Conservation (phyloP, 2,329 filamentous ascomycete genomes). For the Microsporum canis region DNA sequence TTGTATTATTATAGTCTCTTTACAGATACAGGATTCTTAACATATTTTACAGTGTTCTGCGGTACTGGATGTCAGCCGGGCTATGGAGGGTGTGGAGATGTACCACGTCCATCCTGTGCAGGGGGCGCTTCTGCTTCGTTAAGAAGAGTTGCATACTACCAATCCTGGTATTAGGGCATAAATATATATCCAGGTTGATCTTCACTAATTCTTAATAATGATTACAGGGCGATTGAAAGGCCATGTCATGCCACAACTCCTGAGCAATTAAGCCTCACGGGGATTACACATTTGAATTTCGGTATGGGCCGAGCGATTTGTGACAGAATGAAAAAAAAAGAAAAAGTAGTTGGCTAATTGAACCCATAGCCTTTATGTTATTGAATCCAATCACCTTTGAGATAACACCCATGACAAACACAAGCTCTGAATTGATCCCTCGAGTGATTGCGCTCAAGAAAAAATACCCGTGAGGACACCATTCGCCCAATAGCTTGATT, state of each 20-base stretch:
- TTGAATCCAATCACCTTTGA: slow-evolving; percentile 26
- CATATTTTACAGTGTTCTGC: neutral
- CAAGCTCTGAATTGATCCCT: slow-evolving; percentile 13
- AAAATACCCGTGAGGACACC: slow-evolving; percentile 9
- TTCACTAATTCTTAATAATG: neutral
- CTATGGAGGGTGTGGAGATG: neutral
- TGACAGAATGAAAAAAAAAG: neutral
- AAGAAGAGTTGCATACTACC: neutral
- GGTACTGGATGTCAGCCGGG: neutral
- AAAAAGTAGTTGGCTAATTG: neutral
- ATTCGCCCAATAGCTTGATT: neutral
- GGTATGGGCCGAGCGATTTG: neutral
- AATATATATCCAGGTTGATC: neutral
- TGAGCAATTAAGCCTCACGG: neutral
- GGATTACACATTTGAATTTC: neutral
- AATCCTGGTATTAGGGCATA: neutral
- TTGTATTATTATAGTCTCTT: neutral
- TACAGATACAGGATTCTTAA: neutral
- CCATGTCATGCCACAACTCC: neutral
- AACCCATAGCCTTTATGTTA: slow-evolving; percentile 27
- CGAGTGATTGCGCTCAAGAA: slow-evolving; percentile 24
- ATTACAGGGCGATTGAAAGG: neutral
- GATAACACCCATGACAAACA: neutral
- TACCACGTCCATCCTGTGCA: neutral
- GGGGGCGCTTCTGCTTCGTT: neutral